These are phyloP conservation scores for Amanita brunnescens DNA, from an alignment of 768 basidiomycete genomes.

Conservation along the genomic window DNA sequence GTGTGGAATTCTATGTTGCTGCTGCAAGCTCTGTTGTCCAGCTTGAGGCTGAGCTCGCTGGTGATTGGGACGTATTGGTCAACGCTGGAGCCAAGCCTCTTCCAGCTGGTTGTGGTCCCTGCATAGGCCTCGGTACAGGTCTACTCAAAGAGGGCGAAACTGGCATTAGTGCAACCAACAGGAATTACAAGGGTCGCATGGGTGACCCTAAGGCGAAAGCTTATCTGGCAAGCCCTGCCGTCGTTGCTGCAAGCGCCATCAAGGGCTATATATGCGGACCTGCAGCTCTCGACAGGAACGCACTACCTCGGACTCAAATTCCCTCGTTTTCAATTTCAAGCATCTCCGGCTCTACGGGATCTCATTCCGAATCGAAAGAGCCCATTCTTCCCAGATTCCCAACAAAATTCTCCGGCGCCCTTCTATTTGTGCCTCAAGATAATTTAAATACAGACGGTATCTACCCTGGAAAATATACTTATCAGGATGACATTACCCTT, in stretches of 20 bases:
- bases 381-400: slow-evolving; percentile 81
- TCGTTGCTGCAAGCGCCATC: slow-evolving; percentile 92
- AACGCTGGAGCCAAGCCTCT: slow-evolving; percentile 87
- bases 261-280: slow-evolving; percentile 89
- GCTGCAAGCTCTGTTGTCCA: slow-evolving; percentile 92
- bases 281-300: slow-evolving; percentile 45
- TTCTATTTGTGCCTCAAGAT: slow-evolving; percentile 94
- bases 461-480: slow-evolving; percentile 98
- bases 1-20: slow-evolving; percentile 96
- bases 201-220: slow-evolving; percentile 91
- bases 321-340: slow-evolving; percentile 51
- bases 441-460: slow-evolving; percentile 98
- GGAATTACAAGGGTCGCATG: slow-evolving; percentile 99
- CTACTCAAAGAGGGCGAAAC: slow-evolving; percentile 90
- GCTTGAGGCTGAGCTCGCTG: slow-evolving; percentile 73
- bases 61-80: slow-evolving; percentile 84
- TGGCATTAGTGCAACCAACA: slow-evolving; percentile 96
- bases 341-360: slow-evolving; percentile 18
- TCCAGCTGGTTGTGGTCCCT: slow-evolving; percentile 95
- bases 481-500: slow-evolving; percentile 97
- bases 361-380: slow-evolving; percentile 36
- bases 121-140: slow-evolving; percentile 92
- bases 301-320: slow-evolving; percentile 39
- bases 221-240: slow-evolving; percentile 93
- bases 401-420: slow-evolving; percentile 63